Evolutionary conservation across 1,284 basidiomycete genomes (phyloP), one percentile per base, ranked within the genome.

Genomic region (Ceratobasidium sp.): DNA sequence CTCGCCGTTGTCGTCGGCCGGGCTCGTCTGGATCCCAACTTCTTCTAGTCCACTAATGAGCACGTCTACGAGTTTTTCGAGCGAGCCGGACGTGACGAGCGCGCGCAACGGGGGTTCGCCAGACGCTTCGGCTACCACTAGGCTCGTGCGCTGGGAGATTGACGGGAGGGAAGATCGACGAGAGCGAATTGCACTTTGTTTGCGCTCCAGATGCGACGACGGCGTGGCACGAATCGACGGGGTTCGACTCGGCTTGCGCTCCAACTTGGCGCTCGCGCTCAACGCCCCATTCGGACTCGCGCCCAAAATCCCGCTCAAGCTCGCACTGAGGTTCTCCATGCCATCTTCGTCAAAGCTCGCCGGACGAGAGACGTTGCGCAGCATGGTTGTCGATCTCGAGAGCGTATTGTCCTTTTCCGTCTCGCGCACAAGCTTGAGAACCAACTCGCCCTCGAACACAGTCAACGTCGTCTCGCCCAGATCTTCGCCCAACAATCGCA

Each of bases 1-100:
- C 76, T 92, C 90, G 0, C 91, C 91, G 73, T 91, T 92, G 75
- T 93, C 91, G 72, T 93, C 91, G 0, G 90, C 85, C 1, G 91
- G 87, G 27, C 64, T 67, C 0, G 88, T 87, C 0, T 91, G 89
- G 0, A 87, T 87, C 27, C 68, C 71, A 0, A 92, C 85, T 38
- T 87, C 88, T 56, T 87, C 86, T n/a, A 93, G 79, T 1, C 91
- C 91, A 74, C 89, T 87, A 0, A 91, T 85, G 15, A 93, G 82
- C 12, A 92, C 82, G 54, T 88, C 85, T 7, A 93, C 88, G 2
- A 93, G 80, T 22, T 84, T 82, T 70, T 90, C 88, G 6, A 93
- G 79, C 0, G 91, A 90, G 2, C 91, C 91, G 5, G 88, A 89
- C 73, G 89, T 86, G 10, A 93, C 88, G 5, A 90, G 78, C 0